Evolutionary conservation across 768 basidiomycete genomes (phyloP), one percentile per base, ranked within the genome.

Genomic region (Favolaschia claudopus): DNA sequence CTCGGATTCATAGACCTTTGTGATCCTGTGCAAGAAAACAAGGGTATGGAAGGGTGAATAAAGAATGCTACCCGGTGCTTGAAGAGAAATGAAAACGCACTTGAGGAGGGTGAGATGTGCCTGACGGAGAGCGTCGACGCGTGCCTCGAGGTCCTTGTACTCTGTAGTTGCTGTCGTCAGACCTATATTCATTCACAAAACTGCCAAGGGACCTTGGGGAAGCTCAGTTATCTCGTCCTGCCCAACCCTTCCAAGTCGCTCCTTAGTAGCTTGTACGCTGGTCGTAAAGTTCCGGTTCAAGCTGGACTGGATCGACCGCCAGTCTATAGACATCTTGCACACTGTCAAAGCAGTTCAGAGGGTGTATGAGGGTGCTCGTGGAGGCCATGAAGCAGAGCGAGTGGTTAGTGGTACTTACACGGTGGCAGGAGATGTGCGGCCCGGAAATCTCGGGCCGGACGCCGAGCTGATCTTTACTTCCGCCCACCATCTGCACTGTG

Each of bases 181-280:
- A 3, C 13, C 13, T 13, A 19, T 1, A 24, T 7, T n/a, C 27
- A 4, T 47, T 25, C 14, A 9, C 31, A 33, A 33, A 32, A 22
- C 37, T 24, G 7, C 33, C 9, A n/a, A 68, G 74, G 9, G 19
- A 91, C 92, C 93, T 77, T 93, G 89, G 13, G 92, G 92, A 42
- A 94, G 82, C 76, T 98, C 97, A 5, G 96, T 99, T 68, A 98
- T 95, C 65, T 97, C 97, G 63, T 94, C 94, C 6, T 90, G 83
- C 4, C 92, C 84, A 50, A 96, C 86, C 70, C 95, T 89, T n/a
- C 96, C 96, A 1, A 98, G 81, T 40, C 91, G 84, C 76, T 99
- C 96, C 70, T 78, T 85, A n/a, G 93, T 93, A 2, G 92, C 92
- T 75, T 95, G 93, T 3, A 95, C 86, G 64, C 89, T 88, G 24